Evolutionary conservation across 2,329 filamentous ascomycete species (phyloP).

Genomic region (Xylariaceae sp.): DNA sequence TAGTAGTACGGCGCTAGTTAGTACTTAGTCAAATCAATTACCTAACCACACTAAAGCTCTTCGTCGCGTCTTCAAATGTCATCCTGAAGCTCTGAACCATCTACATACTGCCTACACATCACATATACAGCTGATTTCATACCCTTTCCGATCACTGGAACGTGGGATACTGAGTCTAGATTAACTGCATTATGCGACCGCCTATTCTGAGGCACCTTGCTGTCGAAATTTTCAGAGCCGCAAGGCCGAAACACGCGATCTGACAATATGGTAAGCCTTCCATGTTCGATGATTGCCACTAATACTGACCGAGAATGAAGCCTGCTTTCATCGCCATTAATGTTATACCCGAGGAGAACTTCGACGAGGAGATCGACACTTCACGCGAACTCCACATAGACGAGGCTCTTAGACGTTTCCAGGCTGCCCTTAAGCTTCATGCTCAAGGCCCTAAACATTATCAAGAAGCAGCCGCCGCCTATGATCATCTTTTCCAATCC

Average conservation of each 20-base stretch:
- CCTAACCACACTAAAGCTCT: neutral
- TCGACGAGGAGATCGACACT: constrained; percentile 88
- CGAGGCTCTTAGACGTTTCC: constrained; percentile 91
- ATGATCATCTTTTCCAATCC: constrained; percentile 78
- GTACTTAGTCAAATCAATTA: too few species aligned
- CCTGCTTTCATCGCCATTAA: constrained; percentile 83
- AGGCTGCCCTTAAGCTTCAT: constrained; percentile 84
- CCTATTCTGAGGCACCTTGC: neutral
- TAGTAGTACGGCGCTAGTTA: too few species aligned
- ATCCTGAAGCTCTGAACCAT: too few species aligned
- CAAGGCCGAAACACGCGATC: constrained; percentile 2
- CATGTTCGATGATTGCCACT: neutral
- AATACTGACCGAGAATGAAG: constrained; percentile 34
- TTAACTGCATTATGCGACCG: constrained; percentile 16
- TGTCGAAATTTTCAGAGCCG: neutral
- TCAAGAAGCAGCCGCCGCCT: constrained; percentile 72
- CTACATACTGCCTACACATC: neutral
- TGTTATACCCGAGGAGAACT: constrained; percentile 84
- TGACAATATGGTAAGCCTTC: constrained; percentile 17
- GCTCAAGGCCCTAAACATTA: constrained; percentile 77
- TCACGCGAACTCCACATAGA: constrained; percentile 92
- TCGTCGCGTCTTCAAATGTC: neutral
- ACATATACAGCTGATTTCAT: neutral
- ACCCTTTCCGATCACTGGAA: neutral
- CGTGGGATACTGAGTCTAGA: neutral